phyloP scores from a whole-genome alignment of 306 rosid species.

The Crataegus laevigata region DNA sequence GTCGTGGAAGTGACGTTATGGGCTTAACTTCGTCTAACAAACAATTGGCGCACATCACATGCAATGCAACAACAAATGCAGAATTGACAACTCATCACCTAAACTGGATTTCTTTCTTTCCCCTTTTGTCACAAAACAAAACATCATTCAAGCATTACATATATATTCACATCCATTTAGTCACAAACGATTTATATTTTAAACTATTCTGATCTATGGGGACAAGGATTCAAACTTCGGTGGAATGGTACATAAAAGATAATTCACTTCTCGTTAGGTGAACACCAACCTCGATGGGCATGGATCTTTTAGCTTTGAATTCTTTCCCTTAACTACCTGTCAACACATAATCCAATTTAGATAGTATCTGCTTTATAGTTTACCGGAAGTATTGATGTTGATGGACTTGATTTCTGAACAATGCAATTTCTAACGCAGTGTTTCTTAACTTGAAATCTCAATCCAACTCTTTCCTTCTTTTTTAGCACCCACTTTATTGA shows the following conservation, averaged over 20 bases:
- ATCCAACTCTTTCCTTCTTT: constrained; percentile 88
- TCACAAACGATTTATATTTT: no score
- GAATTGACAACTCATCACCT: neutral
- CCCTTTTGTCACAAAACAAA: neutral
- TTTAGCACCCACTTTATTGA: constrained; percentile 46
- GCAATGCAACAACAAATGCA: neutral
- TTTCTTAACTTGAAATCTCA: constrained; percentile 50
- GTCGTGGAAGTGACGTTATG: no score
- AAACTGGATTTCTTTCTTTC: neutral
- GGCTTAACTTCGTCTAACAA: no score
- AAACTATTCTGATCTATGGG: no score
- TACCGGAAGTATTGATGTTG: neutral
- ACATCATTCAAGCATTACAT: no score
- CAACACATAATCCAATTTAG: no score
- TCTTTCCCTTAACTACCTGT: no score
- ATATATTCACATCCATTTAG: no score
- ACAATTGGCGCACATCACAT: neutral
- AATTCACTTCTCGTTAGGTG: neutral
- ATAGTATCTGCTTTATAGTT: neutral
- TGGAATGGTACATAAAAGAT: neutral
- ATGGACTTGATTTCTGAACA: constrained; percentile 3
- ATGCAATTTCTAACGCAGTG: constrained; percentile 14
- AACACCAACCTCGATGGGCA: neutral
- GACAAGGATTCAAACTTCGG: no score
- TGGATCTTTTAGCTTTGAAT: no score